Conservation (phyloP, 257 asterid species). For the Jacaranda mimosifolia region DNA sequence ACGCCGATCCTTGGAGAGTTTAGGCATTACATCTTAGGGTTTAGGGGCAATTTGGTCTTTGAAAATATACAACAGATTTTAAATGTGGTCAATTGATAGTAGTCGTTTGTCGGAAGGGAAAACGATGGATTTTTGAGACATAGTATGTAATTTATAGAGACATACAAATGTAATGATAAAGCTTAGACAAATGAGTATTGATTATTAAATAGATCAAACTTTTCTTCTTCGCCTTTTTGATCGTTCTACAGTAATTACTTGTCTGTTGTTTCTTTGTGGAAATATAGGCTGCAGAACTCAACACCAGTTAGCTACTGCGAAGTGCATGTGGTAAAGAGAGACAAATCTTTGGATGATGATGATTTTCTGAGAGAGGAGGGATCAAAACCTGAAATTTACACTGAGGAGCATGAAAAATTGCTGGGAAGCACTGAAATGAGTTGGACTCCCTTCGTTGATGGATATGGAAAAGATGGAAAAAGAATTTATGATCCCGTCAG, state of each 20-base stretch:
- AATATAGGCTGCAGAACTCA: conserved; percentile 77
- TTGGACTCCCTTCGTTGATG: conserved; percentile 91
- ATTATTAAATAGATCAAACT: too few relatives aligned
- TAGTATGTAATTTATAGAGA: background rate
- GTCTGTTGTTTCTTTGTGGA: conserved; percentile 34
- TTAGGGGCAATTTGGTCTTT: too few relatives aligned
- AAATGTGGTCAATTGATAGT: background rate
- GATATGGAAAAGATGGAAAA: conserved; percentile 84
- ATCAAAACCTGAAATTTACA: conserved; percentile 79
- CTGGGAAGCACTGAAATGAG: conserved; percentile 82
- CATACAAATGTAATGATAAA: conserved; percentile 4
- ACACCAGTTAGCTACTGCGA: conserved; percentile 85
- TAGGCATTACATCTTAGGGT: too few relatives aligned
- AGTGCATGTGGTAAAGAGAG: conserved; percentile 47
- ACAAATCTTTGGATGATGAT: conserved; percentile 34
- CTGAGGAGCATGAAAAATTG: conserved; percentile 85
- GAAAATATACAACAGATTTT: background rate
- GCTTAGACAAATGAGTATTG: background rate
- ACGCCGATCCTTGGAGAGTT: too few relatives aligned
- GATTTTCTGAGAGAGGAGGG: conserved; percentile 71
- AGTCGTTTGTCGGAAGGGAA: background rate
- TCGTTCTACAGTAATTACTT: conserved; percentile 12
- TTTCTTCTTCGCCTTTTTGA: background rate
- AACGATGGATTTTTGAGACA: background rate
- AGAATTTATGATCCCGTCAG: conserved; percentile 81